Base-by-base conservation (phyloP, 176 grass and related monocot species). In the Tillandsia fasciculata region DNA sequence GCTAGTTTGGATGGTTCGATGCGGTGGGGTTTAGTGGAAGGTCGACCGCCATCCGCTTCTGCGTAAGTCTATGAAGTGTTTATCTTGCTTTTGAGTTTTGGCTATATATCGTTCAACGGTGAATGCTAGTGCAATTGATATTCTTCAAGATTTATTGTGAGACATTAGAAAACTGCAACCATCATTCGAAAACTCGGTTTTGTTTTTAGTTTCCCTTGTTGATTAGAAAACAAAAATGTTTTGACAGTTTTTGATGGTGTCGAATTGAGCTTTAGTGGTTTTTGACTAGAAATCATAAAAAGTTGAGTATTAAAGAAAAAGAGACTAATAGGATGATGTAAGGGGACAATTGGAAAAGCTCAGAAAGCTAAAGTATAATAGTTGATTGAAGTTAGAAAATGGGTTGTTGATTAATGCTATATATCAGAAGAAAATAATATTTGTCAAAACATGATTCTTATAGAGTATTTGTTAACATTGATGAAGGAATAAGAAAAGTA, bases 11-110 rank as follows among this genome's bases (percentile, higher is more conserved):
- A 99, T 72, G 84, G 82, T 50, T 82, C 86, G 47, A 84, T 75
- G 14, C 77, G 82, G 64, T 99, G 89, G 94, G 94, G 77, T 50
- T 78, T 75, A 64, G 72, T 99, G 28, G 89, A 99, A 82, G 94
- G 89, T 54, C 84, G 94, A 3, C 94, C 94, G 72, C 77, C 87
- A 7, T 99, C 94, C 79, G 69, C 94, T 82, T 71, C 89, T 48
- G 75, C 75, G 94, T 99, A 90, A 76, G 86, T 84, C 64, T 42
- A 42, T 29, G 9, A 48, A 77, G 29, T 70, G 47, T 57, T 53
- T 57, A 15, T 51, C 10, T 78, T 70, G 18, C 27, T 75, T 26
- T 80, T 42, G 4, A 7, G 33, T 42, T 42, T 42, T 82, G 29
- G 8, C 67, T 69, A 49, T 33, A 50, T 61, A 61, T 61, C 2